Evolutionary conservation across 2,329 filamentous ascomycete genomes (phyloP).

Genomic region (Penicillium sp.): DNA sequence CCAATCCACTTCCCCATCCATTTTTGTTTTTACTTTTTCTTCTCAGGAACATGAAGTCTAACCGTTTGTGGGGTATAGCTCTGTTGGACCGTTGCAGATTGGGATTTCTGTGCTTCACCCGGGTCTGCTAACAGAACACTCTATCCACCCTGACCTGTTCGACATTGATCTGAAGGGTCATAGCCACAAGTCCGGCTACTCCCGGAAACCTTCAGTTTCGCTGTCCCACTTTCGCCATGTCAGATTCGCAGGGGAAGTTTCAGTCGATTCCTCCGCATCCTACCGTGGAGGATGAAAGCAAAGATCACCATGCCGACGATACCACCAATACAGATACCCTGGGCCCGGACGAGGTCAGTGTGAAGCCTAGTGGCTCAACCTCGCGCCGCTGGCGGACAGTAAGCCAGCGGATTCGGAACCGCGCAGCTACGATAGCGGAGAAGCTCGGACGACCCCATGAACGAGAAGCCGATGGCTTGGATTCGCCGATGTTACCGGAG

Average conservation of each 20-base stretch:
- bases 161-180: neutral
- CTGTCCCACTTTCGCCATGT: slow-evolving; percentile 1
- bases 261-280: slow-evolving; percentile 5
- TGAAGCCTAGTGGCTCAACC: slow-evolving; percentile 7
- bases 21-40: neutral
- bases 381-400: slow-evolving; percentile 22
- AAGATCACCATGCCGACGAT: neutral
- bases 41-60: slow-evolving; percentile 12
- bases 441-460: slow-evolving; percentile 25
- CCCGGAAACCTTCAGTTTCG: neutral
- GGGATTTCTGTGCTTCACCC: neutral
- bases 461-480: slow-evolving; percentile 23
- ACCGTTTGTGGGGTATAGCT: slow-evolving; percentile 13
- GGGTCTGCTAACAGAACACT: neutral
- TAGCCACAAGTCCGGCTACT: neutral
- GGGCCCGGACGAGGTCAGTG: slow-evolving; percentile 6
- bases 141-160: neutral
- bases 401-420: slow-evolving; percentile 20
- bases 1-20: neutral
- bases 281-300: slow-evolving; percentile 3
- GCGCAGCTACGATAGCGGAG: slow-evolving; percentile 22
- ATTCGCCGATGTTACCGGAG: slow-evolving; percentile 21
- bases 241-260: slow-evolving; percentile 15
- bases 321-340: slow-evolving; percentile 1
- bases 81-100: neutral